These are phyloP conservation scores for Irpex sp. DNA, from an alignment of 1,284 basidiomycete species.

Conservation along the genomic window DNA sequence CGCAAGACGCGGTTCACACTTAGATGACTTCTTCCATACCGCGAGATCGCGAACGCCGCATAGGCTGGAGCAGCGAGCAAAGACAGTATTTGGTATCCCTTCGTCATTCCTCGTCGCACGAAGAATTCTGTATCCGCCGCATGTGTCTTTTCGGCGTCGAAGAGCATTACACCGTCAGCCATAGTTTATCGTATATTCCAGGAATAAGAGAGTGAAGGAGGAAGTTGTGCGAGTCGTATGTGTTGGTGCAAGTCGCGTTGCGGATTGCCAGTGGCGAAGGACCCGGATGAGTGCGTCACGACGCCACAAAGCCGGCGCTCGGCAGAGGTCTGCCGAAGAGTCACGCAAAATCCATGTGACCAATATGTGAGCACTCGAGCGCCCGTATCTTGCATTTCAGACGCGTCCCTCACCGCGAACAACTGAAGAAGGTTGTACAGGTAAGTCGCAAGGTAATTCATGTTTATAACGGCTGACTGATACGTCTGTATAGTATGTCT, in stretches of 20 bases:
- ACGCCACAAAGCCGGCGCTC: not conserved
- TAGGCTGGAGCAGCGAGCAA: conserved; percentile 59
- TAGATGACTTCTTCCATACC: conserved; percentile 50
- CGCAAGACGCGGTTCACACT: conserved; percentile 58
- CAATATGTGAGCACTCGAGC: not conserved
- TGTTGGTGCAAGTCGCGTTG: not conserved
- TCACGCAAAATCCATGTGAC: not conserved
- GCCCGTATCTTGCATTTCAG: not conserved
- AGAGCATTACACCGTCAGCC: conserved; percentile 21
- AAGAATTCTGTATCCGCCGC: conserved; percentile 45
- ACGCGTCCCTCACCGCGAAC: no score
- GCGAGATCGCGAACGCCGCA: conserved; percentile 44
- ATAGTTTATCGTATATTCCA: conserved; percentile 7
- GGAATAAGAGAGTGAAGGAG: not conserved
- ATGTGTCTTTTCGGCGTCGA: conserved; percentile 24
- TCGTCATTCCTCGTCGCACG: conserved; percentile 56
- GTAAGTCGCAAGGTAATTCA: no score
- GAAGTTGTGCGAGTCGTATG: not conserved
- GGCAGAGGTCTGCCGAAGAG: not conserved
- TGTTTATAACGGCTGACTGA: not conserved
- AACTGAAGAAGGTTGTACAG: no score
- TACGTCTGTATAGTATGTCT: conserved; percentile 18
- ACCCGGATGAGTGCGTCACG: not conserved
- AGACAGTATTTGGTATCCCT: conserved; percentile 64
- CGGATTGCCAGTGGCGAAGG: no score